Evolutionary conservation across 306 rosid species (phyloP).

Genomic region (Sicyos baderoa): DNA sequence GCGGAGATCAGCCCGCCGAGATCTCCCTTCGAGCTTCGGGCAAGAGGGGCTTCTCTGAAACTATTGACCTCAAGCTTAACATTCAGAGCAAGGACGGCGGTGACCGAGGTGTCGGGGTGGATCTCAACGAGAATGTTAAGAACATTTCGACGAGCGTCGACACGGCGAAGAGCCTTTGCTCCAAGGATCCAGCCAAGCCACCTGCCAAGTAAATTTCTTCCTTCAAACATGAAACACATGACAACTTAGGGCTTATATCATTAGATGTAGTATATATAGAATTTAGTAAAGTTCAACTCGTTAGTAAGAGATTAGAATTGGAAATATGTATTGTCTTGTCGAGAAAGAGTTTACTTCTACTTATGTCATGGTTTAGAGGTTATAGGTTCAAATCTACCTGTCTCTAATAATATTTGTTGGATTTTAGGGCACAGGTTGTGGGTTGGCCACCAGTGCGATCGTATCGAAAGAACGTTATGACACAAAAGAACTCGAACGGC

Average conservation of each 20-base stretch:
- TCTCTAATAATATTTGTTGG: neutral
- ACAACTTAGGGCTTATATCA: neutral
- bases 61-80: slow-evolving; percentile 56
- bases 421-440: slow-evolving; percentile 61
- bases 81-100: slow-evolving; percentile 37
- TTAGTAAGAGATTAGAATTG: too few species aligned
- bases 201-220: slow-evolving; percentile 47
- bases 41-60: slow-evolving; percentile 63
- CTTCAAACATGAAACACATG: neutral
- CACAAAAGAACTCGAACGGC: slow-evolving; percentile 34
- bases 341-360: too few species aligned
- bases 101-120: neutral
- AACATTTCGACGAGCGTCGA: slow-evolving; percentile 26
- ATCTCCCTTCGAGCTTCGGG: slow-evolving; percentile 34
- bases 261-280: too few species aligned
- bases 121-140: slow-evolving; percentile 32
- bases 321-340: too few species aligned
- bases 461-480: slow-evolving; percentile 55
- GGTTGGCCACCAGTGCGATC: slow-evolving; percentile 86
- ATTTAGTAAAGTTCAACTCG: too few species aligned
- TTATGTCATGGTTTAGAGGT: too few species aligned
- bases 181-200: slow-evolving; percentile 54
- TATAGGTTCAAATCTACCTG: too few species aligned
- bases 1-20: slow-evolving; percentile 28
- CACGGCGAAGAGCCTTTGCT: slow-evolving; percentile 25